These are phyloP conservation scores for Nicotiana tomentosiformis DNA, from an alignment of 257 asterid species.

Conservation along the genomic window DNA sequence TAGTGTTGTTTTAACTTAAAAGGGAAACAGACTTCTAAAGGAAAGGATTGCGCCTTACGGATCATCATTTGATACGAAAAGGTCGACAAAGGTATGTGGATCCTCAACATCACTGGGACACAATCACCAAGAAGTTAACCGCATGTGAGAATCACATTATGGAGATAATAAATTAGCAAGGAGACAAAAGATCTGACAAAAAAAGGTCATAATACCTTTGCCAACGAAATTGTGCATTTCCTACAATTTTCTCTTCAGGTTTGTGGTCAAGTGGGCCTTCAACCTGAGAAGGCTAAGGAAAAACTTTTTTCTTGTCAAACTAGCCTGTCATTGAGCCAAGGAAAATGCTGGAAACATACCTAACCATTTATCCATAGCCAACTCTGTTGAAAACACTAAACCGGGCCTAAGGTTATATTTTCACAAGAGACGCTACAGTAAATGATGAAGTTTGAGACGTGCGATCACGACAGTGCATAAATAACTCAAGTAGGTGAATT, in stretches of 20 bases:
- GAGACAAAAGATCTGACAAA: neutral
- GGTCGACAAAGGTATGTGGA: constrained; percentile 76
- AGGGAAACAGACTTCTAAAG: constrained; percentile 4
- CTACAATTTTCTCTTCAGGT: constrained; percentile 60
- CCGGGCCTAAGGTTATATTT: neutral
- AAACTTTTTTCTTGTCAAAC: neutral
- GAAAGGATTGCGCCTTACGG: constrained; percentile 54
- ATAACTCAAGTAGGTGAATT: neutral
- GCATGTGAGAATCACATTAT: neutral
- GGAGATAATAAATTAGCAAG: neutral
- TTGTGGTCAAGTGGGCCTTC: constrained; percentile 65
- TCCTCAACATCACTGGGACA: constrained; percentile 67
- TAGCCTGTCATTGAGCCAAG: neutral
- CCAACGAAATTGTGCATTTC: constrained; percentile 92
- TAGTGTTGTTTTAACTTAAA: constrained; percentile 1
- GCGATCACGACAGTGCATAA: neutral
- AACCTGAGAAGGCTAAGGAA: constrained; percentile 75
- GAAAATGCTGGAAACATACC: neutral
- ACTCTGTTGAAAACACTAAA: neutral
- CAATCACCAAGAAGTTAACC: neutral
- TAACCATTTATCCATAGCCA: neutral
- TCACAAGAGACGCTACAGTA: neutral
- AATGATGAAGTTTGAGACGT: neutral
- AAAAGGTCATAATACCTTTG: constrained; percentile 48
- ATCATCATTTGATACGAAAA: constrained; percentile 71